Base-by-base conservation (phyloP, 176 grass and related monocot species). In the Ensete ventricosum region DNA sequence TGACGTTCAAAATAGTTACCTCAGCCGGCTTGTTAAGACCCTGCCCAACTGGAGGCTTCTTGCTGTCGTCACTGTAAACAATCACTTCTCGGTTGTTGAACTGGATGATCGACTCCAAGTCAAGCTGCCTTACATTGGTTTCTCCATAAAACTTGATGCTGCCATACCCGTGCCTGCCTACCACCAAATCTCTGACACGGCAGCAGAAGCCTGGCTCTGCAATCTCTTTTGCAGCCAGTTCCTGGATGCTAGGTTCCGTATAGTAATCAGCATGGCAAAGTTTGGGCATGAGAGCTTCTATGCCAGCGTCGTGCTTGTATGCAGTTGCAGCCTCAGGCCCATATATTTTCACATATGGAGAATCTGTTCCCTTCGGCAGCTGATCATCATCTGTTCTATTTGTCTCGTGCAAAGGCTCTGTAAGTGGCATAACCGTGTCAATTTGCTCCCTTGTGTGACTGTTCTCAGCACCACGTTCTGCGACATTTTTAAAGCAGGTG, bases 81-180 rank as follows among this genome's bases (percentile, higher is more conserved):
- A 93, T 84, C 77, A 97, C 94, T 76, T 97, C 94, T 0, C 94
- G 88, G 82, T 83, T 77, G 62, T 83, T 92, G 77, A 97, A 97
- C 81, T 97, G 79, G 19, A 93, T 66, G 12, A 84, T 83, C 0
- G 80, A 80, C 73, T 97, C 86, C 67, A 97, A 78, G 87, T 93
- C 90, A 17, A 97, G 83, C 49, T 58, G 77, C 13, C 89, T 85
- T 19, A 93, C 83, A 26, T 97, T 86, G 0, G 94, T 97, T 76
- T 89, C 90, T 52, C 88, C 90, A n/a, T 78, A 81, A 54, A 93
- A 87, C 57, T 87, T 89, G 67, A 97, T 93, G 76, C 90, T 93
- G 48, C 94, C 94, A 4, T 91, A 97, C 25, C 65, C 83, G 63
- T 71, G 85, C 49, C 88, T 83, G 22, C 94, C 94, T 2, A 97